Base-by-base conservation (phyloP, 2,329 filamentous ascomycete genomes). In the Zarea fungicola region DNA sequence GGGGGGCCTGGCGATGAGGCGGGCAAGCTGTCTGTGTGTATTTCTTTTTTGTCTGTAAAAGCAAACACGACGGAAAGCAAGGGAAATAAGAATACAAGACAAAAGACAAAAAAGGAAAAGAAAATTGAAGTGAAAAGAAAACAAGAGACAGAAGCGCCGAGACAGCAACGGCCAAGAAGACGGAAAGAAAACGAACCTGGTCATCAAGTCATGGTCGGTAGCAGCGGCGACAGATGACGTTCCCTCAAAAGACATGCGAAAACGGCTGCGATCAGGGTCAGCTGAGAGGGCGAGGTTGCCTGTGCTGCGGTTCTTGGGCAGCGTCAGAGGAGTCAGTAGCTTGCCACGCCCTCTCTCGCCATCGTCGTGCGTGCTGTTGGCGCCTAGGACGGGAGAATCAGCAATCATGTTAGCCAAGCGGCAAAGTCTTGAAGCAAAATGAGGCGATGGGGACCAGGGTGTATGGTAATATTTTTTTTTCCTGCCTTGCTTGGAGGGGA, bases 241-340 rank as follows among this genome's bases (percentile, higher is more conserved):
- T 50, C 81, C 83, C 65, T 93, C 89, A 62, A 91, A 83, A 43
- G 89, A 92, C 68, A 89, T 84, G 53, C 86, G 84, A 64, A 83
- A 75, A 69, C 80, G 74, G 56, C 76, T 74, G 55, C 77, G 80
- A 56, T 84, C 80, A 43, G 78, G 66, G 52, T 78, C 75, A 54
- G 64, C 63, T 55, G 70, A 63, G 55, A 75, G 63, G 50, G 72
- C 67, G 52, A 84, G 71, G 60, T 83, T 84, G 45, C 79, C 76
- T n/a, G 81, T 83, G 63, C 81, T 84, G 59, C 77, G 73, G 63
- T 83, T 84, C 66, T 83, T 84, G 50, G 80, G 80, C 49, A 84
- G 68, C 52, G 75, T 71, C 50, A 80, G 62, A 40, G 73, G 65
- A 35, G 72, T 66, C 48, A 68, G 59, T 53, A 76, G 69, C 60